These are phyloP conservation scores for Fusarium scirpi DNA, from an alignment of 2,329 filamentous ascomycete genomes.

Conservation along the genomic window DNA sequence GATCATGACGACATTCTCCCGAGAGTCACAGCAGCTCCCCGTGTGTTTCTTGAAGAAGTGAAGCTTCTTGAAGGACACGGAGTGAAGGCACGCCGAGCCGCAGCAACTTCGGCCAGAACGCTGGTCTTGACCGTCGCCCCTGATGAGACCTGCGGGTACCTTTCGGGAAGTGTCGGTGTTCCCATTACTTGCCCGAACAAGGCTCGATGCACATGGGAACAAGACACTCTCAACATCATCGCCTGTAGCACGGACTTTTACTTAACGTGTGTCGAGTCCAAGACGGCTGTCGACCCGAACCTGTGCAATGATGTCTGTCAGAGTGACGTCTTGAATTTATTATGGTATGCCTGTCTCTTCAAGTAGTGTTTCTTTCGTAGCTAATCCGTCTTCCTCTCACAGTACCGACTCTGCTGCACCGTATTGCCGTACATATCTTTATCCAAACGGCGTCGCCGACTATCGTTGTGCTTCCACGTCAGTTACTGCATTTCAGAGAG, in stretches of 20 bases:
- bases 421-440: background rate
- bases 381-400: accelerated
- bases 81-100: background rate
- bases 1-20: background rate
- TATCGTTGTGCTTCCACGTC: background rate
- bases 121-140: background rate
- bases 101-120: background rate
- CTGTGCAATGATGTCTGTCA: background rate
- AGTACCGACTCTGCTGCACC: background rate
- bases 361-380: accelerated
- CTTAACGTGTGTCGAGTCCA: background rate
- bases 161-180: background rate
- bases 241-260: accelerated
- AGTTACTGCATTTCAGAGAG: background rate
- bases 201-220: background rate
- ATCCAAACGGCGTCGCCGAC: background rate
- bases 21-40: background rate
- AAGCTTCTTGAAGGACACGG: background rate
- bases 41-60: background rate
- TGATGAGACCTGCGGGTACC: background rate
- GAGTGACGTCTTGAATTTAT: background rate
- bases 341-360: background rate
- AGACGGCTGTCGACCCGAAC: accelerated
- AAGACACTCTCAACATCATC: accelerated
- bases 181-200: background rate